A percentile compares a stretch with the other conserved stretches of the same genome.
Conservation (phyloP, 169 alveolate genomes). For the Plasmodium berghei region DNA sequence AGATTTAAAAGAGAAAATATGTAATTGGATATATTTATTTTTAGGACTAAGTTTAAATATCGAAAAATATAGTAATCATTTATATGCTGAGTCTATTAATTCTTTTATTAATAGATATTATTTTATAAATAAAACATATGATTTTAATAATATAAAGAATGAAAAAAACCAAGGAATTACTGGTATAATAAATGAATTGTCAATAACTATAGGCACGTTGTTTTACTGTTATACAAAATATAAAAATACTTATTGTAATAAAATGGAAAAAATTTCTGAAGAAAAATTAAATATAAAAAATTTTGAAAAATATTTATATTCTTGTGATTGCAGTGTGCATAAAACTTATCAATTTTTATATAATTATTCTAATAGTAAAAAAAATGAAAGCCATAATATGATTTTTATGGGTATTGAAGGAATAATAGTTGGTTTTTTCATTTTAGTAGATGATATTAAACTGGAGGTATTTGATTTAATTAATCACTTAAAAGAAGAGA, state of each 20-base stretch:
- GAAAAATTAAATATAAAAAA: slow-evolving; percentile 41
- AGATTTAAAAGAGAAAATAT: slow-evolving; percentile 24
- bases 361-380: slow-evolving; percentile 67
- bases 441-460: slow-evolving; percentile 58
- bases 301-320: slow-evolving; percentile 41
- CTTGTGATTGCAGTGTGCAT: slow-evolving; percentile 74
- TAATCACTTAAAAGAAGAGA: slow-evolving; percentile 25
- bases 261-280: slow-evolving; percentile 4
- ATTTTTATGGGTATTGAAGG: slow-evolving; percentile 76
- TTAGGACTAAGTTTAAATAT: slow-evolving; percentile 60
- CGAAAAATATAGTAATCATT: slow-evolving; percentile 76
- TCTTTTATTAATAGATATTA: slow-evolving; percentile 27
- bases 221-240: slow-evolving; percentile 59
- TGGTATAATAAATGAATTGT: slow-evolving; percentile 50
- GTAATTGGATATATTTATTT: slow-evolving; percentile 48
- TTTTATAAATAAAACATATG: slow-evolving; percentile 30
- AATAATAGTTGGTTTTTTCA: slow-evolving; percentile 61
- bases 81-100: slow-evolving; percentile 60
- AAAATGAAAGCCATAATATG: slow-evolving; percentile 65
- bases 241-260: slow-evolving; percentile 43
- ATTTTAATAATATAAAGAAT: slow-evolving; percentile 41
- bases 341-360: slow-evolving; percentile 69
- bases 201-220: slow-evolving; percentile 69
- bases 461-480: slow-evolving; percentile 67
- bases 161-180: slow-evolving; percentile 68